Percentiles rank a stretch among this genome's conserved stretches.
These are phyloP conservation scores for Diacronema lutheri DNA, from an alignment of 78 protist species.

Conservation along the genomic window DNA sequence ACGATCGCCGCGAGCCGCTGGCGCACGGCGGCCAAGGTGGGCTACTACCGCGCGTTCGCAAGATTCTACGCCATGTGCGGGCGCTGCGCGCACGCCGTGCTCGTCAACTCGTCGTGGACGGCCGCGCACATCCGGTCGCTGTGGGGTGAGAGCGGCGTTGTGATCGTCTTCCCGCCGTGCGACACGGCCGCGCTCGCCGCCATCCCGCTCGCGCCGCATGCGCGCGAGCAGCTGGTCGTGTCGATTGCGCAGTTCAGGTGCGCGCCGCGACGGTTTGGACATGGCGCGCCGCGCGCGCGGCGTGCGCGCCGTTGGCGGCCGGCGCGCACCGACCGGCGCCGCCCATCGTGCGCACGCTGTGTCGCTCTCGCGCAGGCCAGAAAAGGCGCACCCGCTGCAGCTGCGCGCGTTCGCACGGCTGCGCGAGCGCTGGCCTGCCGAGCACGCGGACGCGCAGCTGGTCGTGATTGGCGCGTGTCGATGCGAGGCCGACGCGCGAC, in stretches of 20 bases:
- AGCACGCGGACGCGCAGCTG: background rate
- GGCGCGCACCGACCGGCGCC: background rate
- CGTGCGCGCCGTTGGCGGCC: no score
- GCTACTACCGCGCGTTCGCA: constrained; percentile 79
- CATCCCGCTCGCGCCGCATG: background rate
- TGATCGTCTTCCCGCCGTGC: constrained; percentile 84
- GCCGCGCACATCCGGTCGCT: constrained; percentile 63
- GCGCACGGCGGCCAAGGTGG: constrained; percentile 24
- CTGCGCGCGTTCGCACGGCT: constrained; percentile 49
- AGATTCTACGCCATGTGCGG: constrained; percentile 64
- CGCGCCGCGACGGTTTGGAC: background rate
- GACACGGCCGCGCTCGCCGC: constrained; percentile 25
- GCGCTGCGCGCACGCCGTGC: constrained; percentile 35
- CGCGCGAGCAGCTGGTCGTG: constrained; percentile 30
- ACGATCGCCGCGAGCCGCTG: constrained; percentile 8
- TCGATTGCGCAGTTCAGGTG: constrained; percentile 82
- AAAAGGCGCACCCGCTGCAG: constrained; percentile 81
- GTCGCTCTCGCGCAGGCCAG: constrained; percentile 58
- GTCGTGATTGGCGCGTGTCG: constrained; percentile 59
- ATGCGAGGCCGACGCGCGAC: constrained; percentile 20
- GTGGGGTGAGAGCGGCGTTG: constrained; percentile 27
- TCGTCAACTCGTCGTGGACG: constrained; percentile 91
- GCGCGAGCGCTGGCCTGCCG: background rate
- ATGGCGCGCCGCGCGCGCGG: background rate
- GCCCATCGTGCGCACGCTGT: no score